phyloP scores from a whole-genome alignment of 2,329 filamentous ascomycete genomes.

The Tolypocladium album region DNA sequence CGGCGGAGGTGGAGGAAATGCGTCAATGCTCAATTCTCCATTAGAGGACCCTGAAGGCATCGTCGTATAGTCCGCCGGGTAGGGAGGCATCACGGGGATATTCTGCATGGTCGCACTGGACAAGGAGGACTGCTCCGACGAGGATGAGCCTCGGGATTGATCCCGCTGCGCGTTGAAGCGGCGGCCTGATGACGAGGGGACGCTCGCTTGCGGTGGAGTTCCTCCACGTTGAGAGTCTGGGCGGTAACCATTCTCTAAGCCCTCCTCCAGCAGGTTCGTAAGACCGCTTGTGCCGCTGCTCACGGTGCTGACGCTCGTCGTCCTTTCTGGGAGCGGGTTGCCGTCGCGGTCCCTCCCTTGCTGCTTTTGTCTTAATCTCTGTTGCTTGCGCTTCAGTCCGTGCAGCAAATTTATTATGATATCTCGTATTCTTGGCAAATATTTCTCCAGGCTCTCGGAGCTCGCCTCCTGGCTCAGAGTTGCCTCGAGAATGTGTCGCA shows the following conservation, averaged over 20 bases:
- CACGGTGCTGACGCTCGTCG: conserved; percentile 48
- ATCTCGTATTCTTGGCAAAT: conserved; percentile 86
- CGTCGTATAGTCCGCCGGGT: conserved; percentile 49
- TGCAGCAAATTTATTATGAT: conserved; percentile 98
- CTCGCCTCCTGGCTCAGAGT: conserved; percentile 95
- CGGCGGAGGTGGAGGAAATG: conserved; percentile 60
- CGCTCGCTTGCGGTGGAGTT: conserved; percentile 13
- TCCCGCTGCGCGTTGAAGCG: conserved; percentile 38
- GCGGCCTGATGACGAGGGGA: conserved; percentile 34
- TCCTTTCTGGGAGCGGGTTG: conserved; percentile 32
- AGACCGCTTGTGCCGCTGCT: conserved; percentile 45
- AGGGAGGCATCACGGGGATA: conserved; percentile 63
- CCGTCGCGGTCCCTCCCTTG: conserved; percentile 40
- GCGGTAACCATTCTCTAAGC: conserved; percentile 42
- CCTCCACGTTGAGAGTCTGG: conserved; percentile 23
- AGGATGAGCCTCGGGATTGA: conserved; percentile 36
- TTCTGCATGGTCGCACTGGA: conserved; percentile 71
- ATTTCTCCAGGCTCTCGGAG: conserved; percentile 84
- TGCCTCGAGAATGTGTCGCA: conserved; percentile 86
- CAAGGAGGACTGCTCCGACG: conserved; percentile 52
- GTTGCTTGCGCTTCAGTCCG: conserved; percentile 93
- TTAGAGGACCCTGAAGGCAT: conserved; percentile 28
- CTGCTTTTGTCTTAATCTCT: conserved; percentile 63
- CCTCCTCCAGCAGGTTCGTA: conserved; percentile 49
- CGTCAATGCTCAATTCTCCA: conserved; percentile 46